Conservation (phyloP, 345 rosid species). For the Zanthoxylum bungeanum region DNA sequence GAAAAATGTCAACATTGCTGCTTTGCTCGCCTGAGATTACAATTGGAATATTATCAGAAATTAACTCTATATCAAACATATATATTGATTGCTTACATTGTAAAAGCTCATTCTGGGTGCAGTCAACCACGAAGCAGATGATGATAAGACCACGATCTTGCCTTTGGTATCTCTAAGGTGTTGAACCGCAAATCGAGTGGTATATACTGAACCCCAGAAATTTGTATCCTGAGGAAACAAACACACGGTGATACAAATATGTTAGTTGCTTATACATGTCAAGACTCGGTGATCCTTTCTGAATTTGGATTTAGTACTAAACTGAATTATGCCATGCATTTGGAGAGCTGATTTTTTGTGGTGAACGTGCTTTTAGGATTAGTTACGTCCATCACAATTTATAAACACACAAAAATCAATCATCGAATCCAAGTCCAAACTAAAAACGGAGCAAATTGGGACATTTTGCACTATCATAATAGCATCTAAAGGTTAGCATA, state of each 20-base stretch:
- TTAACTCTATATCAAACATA: too few relatives aligned
- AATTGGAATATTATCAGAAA: not conserved
- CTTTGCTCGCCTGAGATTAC: conserved; percentile 58
- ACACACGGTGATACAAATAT: not conserved
- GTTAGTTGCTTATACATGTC: not conserved
- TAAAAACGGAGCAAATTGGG: not conserved
- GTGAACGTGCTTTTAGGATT: too few relatives aligned
- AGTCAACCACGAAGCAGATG: conserved; percentile 41
- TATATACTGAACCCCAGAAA: conserved; percentile 68
- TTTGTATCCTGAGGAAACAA: conserved; percentile 40
- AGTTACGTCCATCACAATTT: too few relatives aligned
- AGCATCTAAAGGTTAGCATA: too few relatives aligned
- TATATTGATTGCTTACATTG: conserved; percentile 39
- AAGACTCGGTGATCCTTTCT: not conserved
- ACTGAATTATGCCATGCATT: too few relatives aligned
- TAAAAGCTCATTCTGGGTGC: conserved; percentile 51
- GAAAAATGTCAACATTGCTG: conserved; percentile 47
- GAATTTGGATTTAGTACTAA: too few relatives aligned
- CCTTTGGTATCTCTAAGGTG: conserved; percentile 51
- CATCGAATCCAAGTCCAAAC: too few relatives aligned
- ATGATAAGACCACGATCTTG: conserved; percentile 52
- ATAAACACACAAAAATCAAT: too few relatives aligned
- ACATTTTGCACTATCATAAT: not conserved
- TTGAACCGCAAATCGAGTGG: conserved; percentile 51
- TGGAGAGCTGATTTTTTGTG: too few relatives aligned